These are phyloP conservation scores for Aspergillus sp. DNA, from an alignment of 2,329 filamentous ascomycete genomes.

Conservation along the genomic window DNA sequence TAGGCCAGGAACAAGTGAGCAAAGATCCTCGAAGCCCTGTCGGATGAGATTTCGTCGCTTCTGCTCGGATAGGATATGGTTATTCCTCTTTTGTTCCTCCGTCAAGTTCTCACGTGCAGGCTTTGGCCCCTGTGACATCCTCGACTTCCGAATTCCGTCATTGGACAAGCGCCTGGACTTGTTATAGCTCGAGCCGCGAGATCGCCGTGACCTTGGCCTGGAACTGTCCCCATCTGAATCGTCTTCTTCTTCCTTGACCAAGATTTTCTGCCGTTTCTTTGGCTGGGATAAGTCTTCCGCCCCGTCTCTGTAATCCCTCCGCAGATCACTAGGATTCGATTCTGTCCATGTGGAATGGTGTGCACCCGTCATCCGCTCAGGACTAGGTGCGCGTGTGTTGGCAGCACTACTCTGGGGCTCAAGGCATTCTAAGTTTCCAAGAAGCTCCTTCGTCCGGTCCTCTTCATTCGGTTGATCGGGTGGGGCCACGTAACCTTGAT, in stretches of 20 bases:
- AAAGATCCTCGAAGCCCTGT: conserved; percentile 78
- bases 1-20: conserved; percentile 71
- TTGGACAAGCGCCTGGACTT: conserved; percentile 31
- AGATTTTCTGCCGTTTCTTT: conserved; percentile 30
- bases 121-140: conserved; percentile 28
- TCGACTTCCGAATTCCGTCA: conserved; percentile 36
- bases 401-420: conserved; percentile 57
- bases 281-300: conserved; percentile 25
- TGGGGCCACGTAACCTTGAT: conserved; percentile 59
- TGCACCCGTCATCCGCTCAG: conserved; percentile 31
- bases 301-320: conserved; percentile 14
- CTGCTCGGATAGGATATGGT: conserved; percentile 85
- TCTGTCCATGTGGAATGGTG: conserved; percentile 16
- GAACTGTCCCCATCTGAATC: conserved; percentile 34
- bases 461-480: conserved; percentile 58
- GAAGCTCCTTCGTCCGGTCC: conserved; percentile 53
- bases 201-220: conserved; percentile 45
- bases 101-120: conserved; percentile 60
- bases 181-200: conserved; percentile 42
- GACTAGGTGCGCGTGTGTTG: conserved; percentile 60
- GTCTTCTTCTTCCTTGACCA: conserved; percentile 43
- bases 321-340: conserved; percentile 7
- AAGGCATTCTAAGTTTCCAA: conserved; percentile 58
- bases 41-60: conserved; percentile 80
- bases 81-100: conserved; percentile 77